Evolutionary conservation across 1,284 basidiomycete species (phyloP).

Genomic region (Apiotrichum laibachii): DNA sequence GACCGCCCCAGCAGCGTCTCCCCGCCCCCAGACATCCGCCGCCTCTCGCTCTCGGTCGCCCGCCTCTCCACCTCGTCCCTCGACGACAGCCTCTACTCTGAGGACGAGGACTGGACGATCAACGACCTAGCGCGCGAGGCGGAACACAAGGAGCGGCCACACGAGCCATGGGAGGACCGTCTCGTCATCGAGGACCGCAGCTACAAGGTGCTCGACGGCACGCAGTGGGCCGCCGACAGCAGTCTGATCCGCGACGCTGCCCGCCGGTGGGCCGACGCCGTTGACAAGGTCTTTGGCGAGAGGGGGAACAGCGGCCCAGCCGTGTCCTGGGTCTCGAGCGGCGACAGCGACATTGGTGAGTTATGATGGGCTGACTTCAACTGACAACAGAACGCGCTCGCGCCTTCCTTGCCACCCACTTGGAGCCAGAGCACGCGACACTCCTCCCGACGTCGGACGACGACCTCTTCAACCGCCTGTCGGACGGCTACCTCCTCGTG

Average conservation of each 20-base stretch:
- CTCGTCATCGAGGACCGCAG: slow-evolving; percentile 33
- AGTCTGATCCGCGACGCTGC: slow-evolving; percentile 25
- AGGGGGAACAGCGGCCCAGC: slow-evolving; percentile 6
- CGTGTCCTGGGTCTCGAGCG: slow-evolving; percentile 37
- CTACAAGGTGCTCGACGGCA: slow-evolving; percentile 27
- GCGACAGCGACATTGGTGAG: slow-evolving; percentile 61
- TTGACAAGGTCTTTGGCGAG: slow-evolving; percentile 34
- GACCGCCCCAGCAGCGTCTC: not conserved
- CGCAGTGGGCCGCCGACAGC: slow-evolving; percentile 23
- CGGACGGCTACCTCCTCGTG: slow-evolving; percentile 47
- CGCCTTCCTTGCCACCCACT: slow-evolving; percentile 38
- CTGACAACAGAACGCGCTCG: slow-evolving; percentile 31
- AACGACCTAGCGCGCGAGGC: slow-evolving; percentile 34
- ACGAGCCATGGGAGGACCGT: slow-evolving; percentile 47
- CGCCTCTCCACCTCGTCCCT: slow-evolving; percentile 6
- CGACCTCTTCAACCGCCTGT: slow-evolving; percentile 18
- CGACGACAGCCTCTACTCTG: slow-evolving; percentile 23
- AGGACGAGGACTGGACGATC: slow-evolving; percentile 46
- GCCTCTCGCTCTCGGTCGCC: not conserved
- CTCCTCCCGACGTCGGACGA: slow-evolving; percentile 24
- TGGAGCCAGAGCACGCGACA: slow-evolving; percentile 29
- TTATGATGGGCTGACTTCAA: not conserved
- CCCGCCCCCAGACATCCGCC: slow-evolving; percentile 5
- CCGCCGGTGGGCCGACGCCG: slow-evolving; percentile 38
- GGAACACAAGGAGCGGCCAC: slow-evolving; percentile 18